Evolutionary conservation across 163 green algal genomes (phyloP).

Genomic region (Scenedesmus sp.): DNA sequence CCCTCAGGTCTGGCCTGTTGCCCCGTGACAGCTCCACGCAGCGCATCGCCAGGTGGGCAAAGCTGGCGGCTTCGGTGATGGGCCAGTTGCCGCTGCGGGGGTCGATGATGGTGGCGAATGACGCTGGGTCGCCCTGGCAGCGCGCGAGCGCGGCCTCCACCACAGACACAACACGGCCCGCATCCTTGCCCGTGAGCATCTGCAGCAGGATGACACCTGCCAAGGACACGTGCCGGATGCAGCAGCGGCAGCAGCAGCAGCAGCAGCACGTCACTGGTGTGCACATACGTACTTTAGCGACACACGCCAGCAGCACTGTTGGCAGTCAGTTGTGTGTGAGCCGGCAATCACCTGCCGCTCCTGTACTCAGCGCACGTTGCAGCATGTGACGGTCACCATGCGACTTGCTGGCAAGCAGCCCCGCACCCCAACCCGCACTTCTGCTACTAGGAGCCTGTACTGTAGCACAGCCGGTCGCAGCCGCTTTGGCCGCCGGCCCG

Average conservation of each 20-base stretch:
- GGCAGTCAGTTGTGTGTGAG: no score
- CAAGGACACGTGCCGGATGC: background rate
- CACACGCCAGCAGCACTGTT: no score
- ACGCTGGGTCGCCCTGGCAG: conserved; percentile 38
- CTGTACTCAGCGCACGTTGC: background rate
- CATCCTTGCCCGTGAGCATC: conserved; percentile 61
- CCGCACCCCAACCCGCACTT: background rate
- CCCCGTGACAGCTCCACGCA: conserved; percentile 56
- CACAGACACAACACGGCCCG: background rate
- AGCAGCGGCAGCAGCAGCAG: background rate
- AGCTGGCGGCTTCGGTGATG: conserved; percentile 58
- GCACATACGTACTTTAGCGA: no score
- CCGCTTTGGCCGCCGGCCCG: background rate
- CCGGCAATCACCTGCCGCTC: no score
- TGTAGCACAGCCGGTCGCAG: background rate
- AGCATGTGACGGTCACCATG: background rate
- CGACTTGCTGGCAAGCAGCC: background rate
- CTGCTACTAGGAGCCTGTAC: no score
- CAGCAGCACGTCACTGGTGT: no score
- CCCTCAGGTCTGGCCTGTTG: conserved; percentile 60
- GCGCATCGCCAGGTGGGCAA: conserved; percentile 66
- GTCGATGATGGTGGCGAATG: conserved; percentile 61
- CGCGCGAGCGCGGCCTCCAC: conserved; percentile 48
- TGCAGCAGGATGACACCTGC: conserved; percentile 70
- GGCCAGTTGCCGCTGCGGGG: conserved; percentile 61